A percentile compares a stretch with the other conserved stretches of the same genome.
phyloP scores from a whole-genome alignment of 2,329 filamentous ascomycete species.

The Venturia nashicola region DNA sequence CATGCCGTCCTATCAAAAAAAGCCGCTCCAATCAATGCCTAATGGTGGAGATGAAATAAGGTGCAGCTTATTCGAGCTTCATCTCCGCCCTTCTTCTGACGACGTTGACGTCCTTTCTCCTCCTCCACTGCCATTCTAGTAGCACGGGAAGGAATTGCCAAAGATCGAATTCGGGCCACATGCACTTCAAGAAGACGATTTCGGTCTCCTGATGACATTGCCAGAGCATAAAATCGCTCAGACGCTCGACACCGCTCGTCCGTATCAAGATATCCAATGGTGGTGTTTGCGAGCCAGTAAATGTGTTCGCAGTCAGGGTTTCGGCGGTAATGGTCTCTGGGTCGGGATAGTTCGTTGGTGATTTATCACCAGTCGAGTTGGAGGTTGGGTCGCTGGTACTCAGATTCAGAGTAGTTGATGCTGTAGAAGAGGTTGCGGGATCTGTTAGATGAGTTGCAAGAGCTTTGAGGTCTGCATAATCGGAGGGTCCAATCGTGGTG shows the following conservation, averaged over 20 bases:
- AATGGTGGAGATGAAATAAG: background rate
- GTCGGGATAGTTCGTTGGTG: slow-evolving; percentile 41
- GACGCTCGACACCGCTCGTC: slow-evolving; percentile 80
- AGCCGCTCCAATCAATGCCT: background rate
- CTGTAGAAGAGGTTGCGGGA: slow-evolving; percentile 1
- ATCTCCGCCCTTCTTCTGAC: background rate
- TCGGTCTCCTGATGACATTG: slow-evolving; percentile 89
- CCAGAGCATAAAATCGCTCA: slow-evolving; percentile 99
- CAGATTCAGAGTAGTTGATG: slow-evolving; percentile 6
- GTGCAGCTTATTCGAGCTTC: background rate
- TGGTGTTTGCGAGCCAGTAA: slow-evolving; percentile 64
- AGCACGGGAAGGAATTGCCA: slow-evolving; percentile 88
- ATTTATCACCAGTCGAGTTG: slow-evolving; percentile 46
- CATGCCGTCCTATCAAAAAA: background rate
- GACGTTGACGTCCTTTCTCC: slow-evolving; percentile 7
- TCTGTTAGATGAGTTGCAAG: slow-evolving; percentile 1
- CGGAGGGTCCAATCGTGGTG: background rate
- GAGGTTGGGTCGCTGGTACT: slow-evolving; percentile 28
- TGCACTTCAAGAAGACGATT: slow-evolving; percentile 79
- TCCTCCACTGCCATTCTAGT: slow-evolving; percentile 70
- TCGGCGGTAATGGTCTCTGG: slow-evolving; percentile 78
- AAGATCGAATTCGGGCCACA: slow-evolving; percentile 94
- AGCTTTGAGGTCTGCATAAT: slow-evolving; percentile 8
- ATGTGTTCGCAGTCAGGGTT: slow-evolving; percentile 75
- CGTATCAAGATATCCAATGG: slow-evolving; percentile 84